phyloP scores from a whole-genome alignment of 169 alveolate species.

The Babesia microti region DNA sequence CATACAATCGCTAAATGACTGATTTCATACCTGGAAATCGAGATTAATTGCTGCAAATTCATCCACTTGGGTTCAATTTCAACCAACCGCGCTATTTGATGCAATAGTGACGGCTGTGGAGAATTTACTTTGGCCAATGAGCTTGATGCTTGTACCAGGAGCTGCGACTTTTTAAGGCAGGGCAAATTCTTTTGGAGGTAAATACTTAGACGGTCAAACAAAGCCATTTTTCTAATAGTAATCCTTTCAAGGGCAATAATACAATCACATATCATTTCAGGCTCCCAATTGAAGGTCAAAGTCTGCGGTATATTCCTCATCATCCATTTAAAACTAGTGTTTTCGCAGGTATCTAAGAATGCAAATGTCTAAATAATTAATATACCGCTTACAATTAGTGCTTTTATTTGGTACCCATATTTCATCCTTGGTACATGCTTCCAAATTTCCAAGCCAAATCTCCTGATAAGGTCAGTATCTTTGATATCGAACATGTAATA shows the following conservation, averaged over 20 bases:
- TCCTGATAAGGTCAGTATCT: conserved; percentile 9
- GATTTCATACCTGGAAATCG: conserved; percentile 15
- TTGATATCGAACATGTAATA: conserved; percentile 21
- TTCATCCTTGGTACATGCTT: conserved; percentile 28
- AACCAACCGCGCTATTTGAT: conserved; percentile 16
- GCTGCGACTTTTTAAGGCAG: conserved; percentile 2
- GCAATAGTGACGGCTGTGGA: conserved; percentile 25
- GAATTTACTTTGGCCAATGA: conserved; percentile 11
- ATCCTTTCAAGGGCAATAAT: conserved; percentile 13
- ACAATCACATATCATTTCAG: conserved; percentile 24
- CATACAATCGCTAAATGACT: not conserved
- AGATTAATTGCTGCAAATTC: conserved; percentile 11
- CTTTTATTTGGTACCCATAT: conserved; percentile 40
- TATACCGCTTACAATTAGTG: conserved; percentile 41
- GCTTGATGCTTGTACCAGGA: conserved; percentile 21
- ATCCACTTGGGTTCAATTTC: conserved; percentile 21
- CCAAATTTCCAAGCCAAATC: conserved; percentile 44
- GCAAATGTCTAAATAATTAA: too few species aligned
- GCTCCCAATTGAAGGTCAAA: conserved; percentile 35
- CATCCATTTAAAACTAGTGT: conserved; percentile 23
- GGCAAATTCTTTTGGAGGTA: conserved; percentile 10
- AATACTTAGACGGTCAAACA: conserved; percentile 20
- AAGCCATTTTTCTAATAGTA: conserved; percentile 1
- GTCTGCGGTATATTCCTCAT: conserved; percentile 39
- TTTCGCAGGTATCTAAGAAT: conserved; percentile 27